Evolutionary conservation across 225 moss, liverwort and hornwort genomes (phyloP), one percentile per base, ranked within the genome.

Genomic region (Polytrichum commune): DNA sequence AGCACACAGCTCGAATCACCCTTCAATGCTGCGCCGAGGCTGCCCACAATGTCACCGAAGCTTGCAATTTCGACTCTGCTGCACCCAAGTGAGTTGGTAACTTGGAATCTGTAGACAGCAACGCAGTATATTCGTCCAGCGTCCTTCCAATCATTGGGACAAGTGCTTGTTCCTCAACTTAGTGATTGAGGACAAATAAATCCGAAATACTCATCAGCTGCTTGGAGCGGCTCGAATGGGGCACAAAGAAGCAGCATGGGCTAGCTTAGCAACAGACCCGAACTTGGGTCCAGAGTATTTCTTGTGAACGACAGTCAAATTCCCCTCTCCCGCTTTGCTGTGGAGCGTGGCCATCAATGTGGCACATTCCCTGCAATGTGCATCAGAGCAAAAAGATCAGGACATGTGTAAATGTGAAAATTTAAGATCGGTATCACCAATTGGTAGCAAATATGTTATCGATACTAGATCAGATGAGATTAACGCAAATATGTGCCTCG

Each of bases 301-400:
- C 68, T 93, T 93, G 81, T 97, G 97, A 1, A 97, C 97, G 5
- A 97, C 97, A 5, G 90, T 75, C 79, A 97, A 65, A 6, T 88
- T 94, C 0, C 91, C 89, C 18, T 84, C 79, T 0, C 76, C 84
- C 0, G 92, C 80, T 54, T 82, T 94, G 65, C 82, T 82, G 38
- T 97, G 97, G 25, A 97, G 76, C 1, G 27, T 72, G 1, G 86
- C 73, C 97, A 97, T 97, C 68, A 85, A 33, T 1, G 70, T 29
- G 1, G 94, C 83, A 69, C 97, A 97, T 13, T 92, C 93, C 76
- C 92, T 95, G 69, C 23, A 16, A 46, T 46, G 13, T n/a, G 3
- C 13, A 46, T 13, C 46, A 16, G 16, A 16, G 3, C 16, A 10
- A 16, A 13, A 46, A 13, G 13, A 1, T 46, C 10, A 38, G 35